Base-by-base conservation (phyloP, 805 yeast species). In the Hermanozyma aechmeae region DNA sequence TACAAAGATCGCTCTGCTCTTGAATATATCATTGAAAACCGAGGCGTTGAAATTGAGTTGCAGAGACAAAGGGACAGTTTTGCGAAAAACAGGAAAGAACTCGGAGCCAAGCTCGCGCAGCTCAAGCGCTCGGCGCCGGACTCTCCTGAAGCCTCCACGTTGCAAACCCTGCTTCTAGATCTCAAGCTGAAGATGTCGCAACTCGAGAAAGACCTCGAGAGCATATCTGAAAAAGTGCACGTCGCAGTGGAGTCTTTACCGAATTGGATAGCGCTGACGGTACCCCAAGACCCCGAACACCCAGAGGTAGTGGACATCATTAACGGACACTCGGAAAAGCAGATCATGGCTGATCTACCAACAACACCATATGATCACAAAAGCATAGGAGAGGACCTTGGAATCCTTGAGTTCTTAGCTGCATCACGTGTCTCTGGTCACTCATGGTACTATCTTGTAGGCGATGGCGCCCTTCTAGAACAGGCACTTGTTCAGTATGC, bases 401-500 rank as follows among this genome's bases (percentile, higher is more conserved):
- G 75, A 0, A 53, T 89, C 15, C 55, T 85, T 15, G 92, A 92
- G 34, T 69, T 92, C 29, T 58, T 61, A 12, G 61, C 71, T 1
- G 96, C 95, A 0, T 61, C 96, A 0, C 62, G 68, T 18, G 72
- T 84, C 1, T 71, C 92, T 5, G 96, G 96, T 0, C 53, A 72
- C n/a, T 83, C 95, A 2, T 86, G 94, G 80, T 87, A 86, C 49
- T 92, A 83, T 45, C 56, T 92, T 5, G 35, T 79, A 2, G 83
- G 84, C 13, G 93, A 80, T 38, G 96, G 92, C 13, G 96, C 96
- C 0, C 58, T 77, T 20, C 55, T 92, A 27, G 98, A 92, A 47
- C 93, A 81, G 47, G 98, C 98, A 0, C 61, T 92, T 24, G 71
- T 86, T 2, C 89, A 83, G 40, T 86, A 77, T 50, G 79, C 93